phyloP scores from a whole-genome alignment of 2,329 filamentous ascomycete species.

The Colletotrichum navitas region DNA sequence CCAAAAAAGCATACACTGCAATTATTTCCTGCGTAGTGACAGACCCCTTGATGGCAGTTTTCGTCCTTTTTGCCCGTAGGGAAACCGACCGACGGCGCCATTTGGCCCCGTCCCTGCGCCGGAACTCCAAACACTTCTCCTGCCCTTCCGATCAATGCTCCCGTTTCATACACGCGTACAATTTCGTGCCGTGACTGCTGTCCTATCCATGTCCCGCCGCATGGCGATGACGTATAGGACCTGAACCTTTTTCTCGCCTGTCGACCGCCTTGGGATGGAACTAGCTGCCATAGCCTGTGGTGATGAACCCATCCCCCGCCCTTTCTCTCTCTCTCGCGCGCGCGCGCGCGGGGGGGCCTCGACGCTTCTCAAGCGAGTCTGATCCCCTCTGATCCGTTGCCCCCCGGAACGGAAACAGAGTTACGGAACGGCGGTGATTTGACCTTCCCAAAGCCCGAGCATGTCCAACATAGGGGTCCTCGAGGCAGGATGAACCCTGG shows the following conservation, averaged over 20 bases:
- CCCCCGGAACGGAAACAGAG: neutral
- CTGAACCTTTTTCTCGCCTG: neutral
- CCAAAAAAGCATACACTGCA: neutral
- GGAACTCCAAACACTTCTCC: constrained; percentile 38
- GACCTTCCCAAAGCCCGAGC: constrained; percentile 12
- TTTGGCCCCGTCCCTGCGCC: constrained; percentile 26
- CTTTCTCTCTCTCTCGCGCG: neutral
- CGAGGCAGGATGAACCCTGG: constrained; percentile 26
- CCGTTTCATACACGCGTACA: constrained; percentile 33
- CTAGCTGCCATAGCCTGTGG: neutral
- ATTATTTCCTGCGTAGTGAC: neutral
- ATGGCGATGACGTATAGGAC: constrained; percentile 27
- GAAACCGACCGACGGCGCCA: constrained; percentile 6
- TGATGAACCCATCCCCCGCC: neutral
- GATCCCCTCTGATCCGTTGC: neutral
- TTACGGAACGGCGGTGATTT: constrained; percentile 9
- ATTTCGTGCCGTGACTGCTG: constrained; percentile 20
- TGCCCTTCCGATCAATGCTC: constrained; percentile 39
- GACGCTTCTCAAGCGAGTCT: neutral
- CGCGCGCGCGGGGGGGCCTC: neutral
- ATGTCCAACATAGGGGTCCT: constrained; percentile 27
- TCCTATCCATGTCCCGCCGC: neutral
- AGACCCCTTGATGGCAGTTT: neutral
- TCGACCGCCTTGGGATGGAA: neutral
- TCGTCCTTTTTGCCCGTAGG: constrained; percentile 2